Base-by-base conservation (phyloP, 345 rosid species). In the Trapa bicornis region DNA sequence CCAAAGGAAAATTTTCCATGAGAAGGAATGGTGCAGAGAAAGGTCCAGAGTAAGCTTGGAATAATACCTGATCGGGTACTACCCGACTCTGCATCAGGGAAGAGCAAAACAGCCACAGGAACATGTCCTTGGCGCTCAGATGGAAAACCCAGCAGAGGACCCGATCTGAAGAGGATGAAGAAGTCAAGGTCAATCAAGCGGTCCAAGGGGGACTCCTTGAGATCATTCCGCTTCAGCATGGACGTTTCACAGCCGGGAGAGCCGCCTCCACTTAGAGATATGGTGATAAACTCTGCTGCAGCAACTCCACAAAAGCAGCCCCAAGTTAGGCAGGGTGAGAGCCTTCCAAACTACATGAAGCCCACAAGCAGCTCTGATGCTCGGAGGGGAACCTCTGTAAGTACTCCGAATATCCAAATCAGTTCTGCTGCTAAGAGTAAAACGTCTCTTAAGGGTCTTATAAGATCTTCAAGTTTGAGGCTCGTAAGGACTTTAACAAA, bases 311-410 rank as follows among this genome's bases (percentile, higher is more conserved):
- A 68, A 76, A 80, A 79, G 83, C 86, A 76, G 73, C 15, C 64
- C 70, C 39, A 74, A 4, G 60, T 56, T 62, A 82, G 73, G 81
- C 15, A 70, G 8, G 29, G 73, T 60, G 7, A 3, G 75, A 67
- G 75, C 1, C 76, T 85, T 36, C 97, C 96, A 11, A 93, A 88
- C 75, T 90, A 90, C 77, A 93, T 88, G 97, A 93, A 87, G 84
- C 80, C 84, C 48, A 93, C 98, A 4, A 82, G 81, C 82, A 77
- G 98, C 66, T 93, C 94, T 33, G 88, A 84, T 75, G 94, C 98
- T 17, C 84, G 87, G 68, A 88, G 80, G 45, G 97, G 87, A 38
- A 0, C 43, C 43, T 83, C 74, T 77, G 89, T 80, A 65, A 84
- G 82, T 79, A 36, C 76, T 47, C 72, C 71, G 68, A 71, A 67